Base-by-base conservation (phyloP, 2,329 filamentous ascomycete genomes). In the Metarhizium guizhouense region DNA sequence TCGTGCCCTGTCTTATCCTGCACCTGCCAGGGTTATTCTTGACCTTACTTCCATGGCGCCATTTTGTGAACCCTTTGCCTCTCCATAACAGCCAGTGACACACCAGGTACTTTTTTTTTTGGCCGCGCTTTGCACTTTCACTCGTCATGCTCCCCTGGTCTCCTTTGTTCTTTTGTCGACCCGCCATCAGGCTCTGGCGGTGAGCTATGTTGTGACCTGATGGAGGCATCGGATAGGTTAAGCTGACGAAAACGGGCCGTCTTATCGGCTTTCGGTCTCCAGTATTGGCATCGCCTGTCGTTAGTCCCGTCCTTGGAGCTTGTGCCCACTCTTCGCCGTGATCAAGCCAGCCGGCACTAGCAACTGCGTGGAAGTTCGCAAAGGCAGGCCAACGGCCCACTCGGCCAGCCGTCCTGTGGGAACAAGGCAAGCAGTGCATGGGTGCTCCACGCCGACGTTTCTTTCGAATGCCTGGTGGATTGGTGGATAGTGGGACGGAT, bases 321-420 rank as follows among this genome's bases (percentile, higher is more conserved):
- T 47, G 51, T 47, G 42, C 29, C 48, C 55, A 54, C 55, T 36
- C 36, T 30, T 34, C 40, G 20, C 18, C 47, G 47, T 51, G 38
- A 55, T 36, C 47, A 47, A 47, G 32, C 52, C 48, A 47, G 20
- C 36, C n/a, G 50, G 36, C 50, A 43, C 56, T 55, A 57, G 32
- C 38, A 40, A 47, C 29, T 53, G 51, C 55, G 45, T 42, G 43
- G 52, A 54, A 40, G 52, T 30, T 53, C 52, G 45, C 47, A 13
- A 54, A 47, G 45, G 30, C 6, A 50, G 38, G 34, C 34, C 34
- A 36, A 36, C 7, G 34, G 34, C 34, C 34, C 34, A 36, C 25
- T 25, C 14, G 16, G n/a, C 40, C 40, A 18, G 40, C 40, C 40
- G 40, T 43, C 14, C 16, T 43, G 40, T 20, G 11, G 42, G 42